Base-by-base conservation (phyloP, 1,284 basidiomycete genomes). In the Tilletia setariae region DNA sequence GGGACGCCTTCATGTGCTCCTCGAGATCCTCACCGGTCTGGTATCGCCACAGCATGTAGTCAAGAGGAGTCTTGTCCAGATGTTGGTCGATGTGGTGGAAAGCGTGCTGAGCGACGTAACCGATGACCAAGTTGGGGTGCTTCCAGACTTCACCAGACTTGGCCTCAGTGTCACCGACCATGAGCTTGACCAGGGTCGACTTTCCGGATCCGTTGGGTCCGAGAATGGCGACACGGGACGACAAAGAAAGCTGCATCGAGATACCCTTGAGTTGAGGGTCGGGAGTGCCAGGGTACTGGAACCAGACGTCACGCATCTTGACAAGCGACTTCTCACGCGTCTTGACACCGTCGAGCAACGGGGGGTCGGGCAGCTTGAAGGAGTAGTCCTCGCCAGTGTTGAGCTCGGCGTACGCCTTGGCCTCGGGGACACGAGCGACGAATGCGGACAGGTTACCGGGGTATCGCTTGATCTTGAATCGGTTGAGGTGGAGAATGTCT, bases 41-140 rank as follows among this genome's bases (percentile, higher is more conserved):
- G 80, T 82, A 82, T 62, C 80, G 80, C 80, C 80, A 82, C 66
- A 81, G 79, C 80, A 82, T 82, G 79, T 82, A 82, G 74, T 82
- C 80, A 59, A 82, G 74, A 1, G 80, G 80, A 13, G 80, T 82
- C 76, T 80, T 82, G 77, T 82, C 80, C 35, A 82, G 76, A 75
- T 82, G 80, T 75, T 82, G 78, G 79, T 82, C 80, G 43, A 82
- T 82, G 78, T 82, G 80, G 79, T 82, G 80, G 80, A 82, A 82
- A 16, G 80, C 80, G 78, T 82, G 80, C 76, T 82, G 80, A 66
- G 80, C 80, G 56, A 82, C 80, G 78, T 82, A 82, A 40, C 80
- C 80, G 63, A 82, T 81, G 74, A 82, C 80, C 76, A 82, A 70
- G 74, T 82, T 82, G 68, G 80, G 80, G 76, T 82, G 79, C 76